These are phyloP conservation scores for Dactylis glomerata DNA, from an alignment of 176 grass and related monocot genomes.

Conservation along the genomic window DNA sequence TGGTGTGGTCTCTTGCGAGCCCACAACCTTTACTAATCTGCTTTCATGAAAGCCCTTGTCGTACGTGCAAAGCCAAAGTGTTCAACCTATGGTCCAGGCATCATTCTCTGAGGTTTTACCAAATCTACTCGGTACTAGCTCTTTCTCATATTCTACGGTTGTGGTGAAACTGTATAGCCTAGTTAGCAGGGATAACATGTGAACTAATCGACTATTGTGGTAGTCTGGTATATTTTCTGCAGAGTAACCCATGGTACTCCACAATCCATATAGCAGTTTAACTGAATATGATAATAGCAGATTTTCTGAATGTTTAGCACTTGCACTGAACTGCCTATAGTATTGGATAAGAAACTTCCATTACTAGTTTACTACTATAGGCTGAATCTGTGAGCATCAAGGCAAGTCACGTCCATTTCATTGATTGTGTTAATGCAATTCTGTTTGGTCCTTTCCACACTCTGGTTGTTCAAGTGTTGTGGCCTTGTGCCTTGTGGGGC, in stretches of 20 bases:
- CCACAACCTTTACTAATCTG: slow-evolving; percentile 22
- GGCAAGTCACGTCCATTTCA: slow-evolving; percentile 15
- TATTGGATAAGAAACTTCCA: neutral
- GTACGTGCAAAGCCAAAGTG: slow-evolving; percentile 15
- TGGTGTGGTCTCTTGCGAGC: slow-evolving; percentile 12
- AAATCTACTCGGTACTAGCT: neutral
- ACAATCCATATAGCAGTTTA: neutral
- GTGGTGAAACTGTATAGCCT: no score
- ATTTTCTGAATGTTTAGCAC: neutral
- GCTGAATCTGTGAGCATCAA: neutral
- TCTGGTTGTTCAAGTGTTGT: slow-evolving; percentile 22
- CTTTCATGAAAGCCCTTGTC: slow-evolving; percentile 29
- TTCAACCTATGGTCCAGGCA: neutral
- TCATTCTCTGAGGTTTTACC: neutral
- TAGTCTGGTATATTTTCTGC: no score
- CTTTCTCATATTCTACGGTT: no score
- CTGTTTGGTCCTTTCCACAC: slow-evolving; percentile 5
- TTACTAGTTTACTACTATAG: neutral
- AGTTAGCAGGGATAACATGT: no score
- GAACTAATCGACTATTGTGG: no score
- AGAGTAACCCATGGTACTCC: neutral
- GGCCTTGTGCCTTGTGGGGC: slow-evolving; percentile 19
- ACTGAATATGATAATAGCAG: neutral
- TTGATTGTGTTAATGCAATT: slow-evolving; percentile 1
- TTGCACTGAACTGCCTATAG: neutral